phyloP scores from a whole-genome alignment of 78 protist genomes.

The Dictyostelium intermedium region DNA sequence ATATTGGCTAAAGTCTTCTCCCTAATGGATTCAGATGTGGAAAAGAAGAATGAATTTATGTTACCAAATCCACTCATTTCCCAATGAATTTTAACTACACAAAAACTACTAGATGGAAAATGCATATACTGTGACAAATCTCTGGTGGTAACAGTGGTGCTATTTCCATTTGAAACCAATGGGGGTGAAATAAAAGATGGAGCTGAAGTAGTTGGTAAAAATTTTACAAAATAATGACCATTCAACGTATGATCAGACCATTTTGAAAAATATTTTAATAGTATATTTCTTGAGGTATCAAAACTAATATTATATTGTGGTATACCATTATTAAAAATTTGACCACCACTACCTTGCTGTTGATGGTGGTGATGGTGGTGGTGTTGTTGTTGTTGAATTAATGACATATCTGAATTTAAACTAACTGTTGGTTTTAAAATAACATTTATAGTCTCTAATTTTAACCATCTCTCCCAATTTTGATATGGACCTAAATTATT shows the following conservation, averaged over 20 bases:
- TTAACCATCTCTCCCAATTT: slow-evolving; percentile 64
- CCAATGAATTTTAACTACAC: slow-evolving; percentile 48
- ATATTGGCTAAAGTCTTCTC: slow-evolving; percentile 14
- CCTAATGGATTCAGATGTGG: slow-evolving; percentile 49
- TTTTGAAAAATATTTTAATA: slow-evolving; percentile 18
- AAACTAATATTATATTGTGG: slow-evolving; percentile 26
- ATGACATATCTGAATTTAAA: not conserved
- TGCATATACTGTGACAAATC: not conserved
- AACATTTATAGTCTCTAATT: slow-evolving; percentile 27
- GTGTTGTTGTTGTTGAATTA: not conserved
- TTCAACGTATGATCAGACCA: slow-evolving; percentile 49
- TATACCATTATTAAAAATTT: not conserved
- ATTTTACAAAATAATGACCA: slow-evolving; percentile 34
- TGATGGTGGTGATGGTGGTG: too few relatives aligned
- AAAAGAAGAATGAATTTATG: slow-evolving; percentile 38
- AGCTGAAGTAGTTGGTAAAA: slow-evolving; percentile 44
- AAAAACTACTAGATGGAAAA: slow-evolving; percentile 50
- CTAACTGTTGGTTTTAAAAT: slow-evolving; percentile 12
- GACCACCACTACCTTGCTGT: not conserved
- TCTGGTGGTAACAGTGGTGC: not conserved
- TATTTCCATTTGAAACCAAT: not conserved
- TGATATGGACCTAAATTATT: slow-evolving; percentile 26
- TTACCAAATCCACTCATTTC: slow-evolving; percentile 48
- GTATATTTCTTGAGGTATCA: slow-evolving; percentile 28
- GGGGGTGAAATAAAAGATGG: slow-evolving; percentile 69